Evolutionary conservation across 345 rosid species (phyloP), one percentile per base, ranked within the genome.

Genomic region (Noccaea caerulescens): DNA sequence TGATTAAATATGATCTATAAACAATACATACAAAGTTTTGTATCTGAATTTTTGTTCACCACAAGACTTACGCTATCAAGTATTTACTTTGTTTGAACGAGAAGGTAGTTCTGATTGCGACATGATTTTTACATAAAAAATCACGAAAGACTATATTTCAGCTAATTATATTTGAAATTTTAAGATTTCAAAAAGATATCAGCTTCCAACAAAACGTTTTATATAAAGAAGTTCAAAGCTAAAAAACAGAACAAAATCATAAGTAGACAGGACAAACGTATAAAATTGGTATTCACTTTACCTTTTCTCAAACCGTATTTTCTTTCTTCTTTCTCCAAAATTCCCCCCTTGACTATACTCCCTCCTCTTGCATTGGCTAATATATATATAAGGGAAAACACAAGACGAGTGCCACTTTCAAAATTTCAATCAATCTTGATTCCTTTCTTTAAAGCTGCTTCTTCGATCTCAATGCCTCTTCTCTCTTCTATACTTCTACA

Each of bases 381-480:
- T n/a, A 49, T n/a, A 20, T 33, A 10, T 9, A 33, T 7, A 4
- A 41, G 78, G 47, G 42, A 12, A 33, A 46, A 64, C 25, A 18
- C 41, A 39, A 14, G 10, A 56, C 3, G 43, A n/a, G 20, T 9
- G 30, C 33, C 2, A 3, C 23, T 33, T 51, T 49, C 9, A 14
- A 37, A 55, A 3, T 4, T 27, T 73, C 67, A 73, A 73, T 58
- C 69, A 10, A 89, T 73, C 49, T 63, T 69, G 49, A 92, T 87
- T 52, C 91, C 98, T 70, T 80, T 84, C 76, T 78, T 73, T 72
- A 77, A 80, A 2, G 94, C 94, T 49, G 80, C 89, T 78, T 84
- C 84, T 27, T 73, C 52, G 10, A 85, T 66, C n/a, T 43, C 34
- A 13, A n/a, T 51, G 14, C 62, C 79, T 37, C 66, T 79, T 25